phyloP scores from a whole-genome alignment of 805 yeast species.

The Metschnikowia baotianmanensis region DNA sequence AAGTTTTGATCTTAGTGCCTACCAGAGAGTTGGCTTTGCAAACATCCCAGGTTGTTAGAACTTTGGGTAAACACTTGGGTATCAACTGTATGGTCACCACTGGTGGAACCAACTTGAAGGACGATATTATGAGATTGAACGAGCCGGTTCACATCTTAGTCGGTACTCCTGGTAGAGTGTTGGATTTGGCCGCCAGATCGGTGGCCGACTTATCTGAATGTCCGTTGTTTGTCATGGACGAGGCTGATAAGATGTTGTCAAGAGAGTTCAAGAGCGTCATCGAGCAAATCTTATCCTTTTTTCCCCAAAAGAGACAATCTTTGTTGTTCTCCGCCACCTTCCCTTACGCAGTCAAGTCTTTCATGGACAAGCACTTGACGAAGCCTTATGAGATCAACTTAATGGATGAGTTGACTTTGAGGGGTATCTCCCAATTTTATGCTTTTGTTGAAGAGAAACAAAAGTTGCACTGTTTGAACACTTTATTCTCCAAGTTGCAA shows the following conservation, averaged over 20 bases:
- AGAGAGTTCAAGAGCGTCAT: constrained; percentile 86
- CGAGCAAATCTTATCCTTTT: constrained; percentile 77
- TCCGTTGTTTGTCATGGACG: constrained; percentile 93
- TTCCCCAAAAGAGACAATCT: constrained; percentile 72
- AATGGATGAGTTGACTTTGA: constrained; percentile 95
- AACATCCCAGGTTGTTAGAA: constrained; percentile 95
- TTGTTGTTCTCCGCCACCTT: constrained; percentile 92
- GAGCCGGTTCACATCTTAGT: constrained; percentile 94
- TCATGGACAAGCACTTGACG: constrained; percentile 85
- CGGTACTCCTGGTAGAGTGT: constrained; percentile 97
- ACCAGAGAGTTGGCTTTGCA: constrained; percentile 98
- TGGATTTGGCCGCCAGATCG: constrained; percentile 86
- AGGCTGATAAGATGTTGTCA: constrained; percentile 95
- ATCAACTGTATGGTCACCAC: constrained; percentile 96
- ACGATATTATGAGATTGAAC: constrained; percentile 88
- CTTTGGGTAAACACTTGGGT: constrained; percentile 91
- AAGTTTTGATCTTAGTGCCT: constrained; percentile 91
- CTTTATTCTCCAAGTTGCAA: constrained; percentile 88
- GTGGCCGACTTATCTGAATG: constrained; percentile 86
- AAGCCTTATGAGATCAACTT: constrained; percentile 94
- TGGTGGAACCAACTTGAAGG: constrained; percentile 93
- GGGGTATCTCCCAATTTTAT: constrained; percentile 95
- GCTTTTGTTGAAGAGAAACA: constrained; percentile 98
- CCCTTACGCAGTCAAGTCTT: constrained; percentile 89
- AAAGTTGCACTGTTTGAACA: constrained; percentile 92